A percentile compares a stretch with the other conserved stretches of the same genome.
These are phyloP conservation scores for Mycena rebaudengoi DNA, from an alignment of 768 basidiomycete species.

Conservation along the genomic window DNA sequence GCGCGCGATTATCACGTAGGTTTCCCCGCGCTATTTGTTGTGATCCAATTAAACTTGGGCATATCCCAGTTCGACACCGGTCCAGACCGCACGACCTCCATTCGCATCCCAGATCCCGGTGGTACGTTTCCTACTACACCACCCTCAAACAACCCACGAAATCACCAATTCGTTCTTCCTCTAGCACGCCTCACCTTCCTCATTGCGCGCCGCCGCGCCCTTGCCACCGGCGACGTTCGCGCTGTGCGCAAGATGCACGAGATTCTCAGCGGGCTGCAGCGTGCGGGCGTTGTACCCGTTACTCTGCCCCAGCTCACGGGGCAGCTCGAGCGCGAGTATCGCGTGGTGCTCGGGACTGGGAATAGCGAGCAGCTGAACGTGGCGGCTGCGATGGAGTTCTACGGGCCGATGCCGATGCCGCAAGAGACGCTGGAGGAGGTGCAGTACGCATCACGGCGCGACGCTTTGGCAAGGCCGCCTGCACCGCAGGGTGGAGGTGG, in stretches of 20 bases:
- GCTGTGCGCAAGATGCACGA: conserved; percentile 1
- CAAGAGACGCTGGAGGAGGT: too few species aligned
- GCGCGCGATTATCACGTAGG: conserved; percentile 4
- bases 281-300: background rate
- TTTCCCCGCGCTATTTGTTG: background rate
- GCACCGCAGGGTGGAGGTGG: too few species aligned
- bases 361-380: too few species aligned
- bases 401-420: too few species aligned
- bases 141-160: background rate
- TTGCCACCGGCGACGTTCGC: background rate
- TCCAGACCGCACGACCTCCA: background rate
- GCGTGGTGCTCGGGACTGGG: too few species aligned
- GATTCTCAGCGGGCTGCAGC: background rate
- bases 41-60: background rate
- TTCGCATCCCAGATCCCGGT: background rate
- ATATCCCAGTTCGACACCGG: background rate
- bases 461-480: too few species aligned
- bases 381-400: too few species aligned
- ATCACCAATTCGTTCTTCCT: too few species aligned
- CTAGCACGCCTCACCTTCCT: background rate
- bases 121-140: background rate
- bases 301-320: background rate
- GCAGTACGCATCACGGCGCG: too few species aligned
- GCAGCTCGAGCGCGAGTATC: conserved; percentile 15
- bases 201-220: conserved; percentile 13